phyloP scores from a whole-genome alignment of 23 red algal genomes.

The Agarophyton chilense region DNA sequence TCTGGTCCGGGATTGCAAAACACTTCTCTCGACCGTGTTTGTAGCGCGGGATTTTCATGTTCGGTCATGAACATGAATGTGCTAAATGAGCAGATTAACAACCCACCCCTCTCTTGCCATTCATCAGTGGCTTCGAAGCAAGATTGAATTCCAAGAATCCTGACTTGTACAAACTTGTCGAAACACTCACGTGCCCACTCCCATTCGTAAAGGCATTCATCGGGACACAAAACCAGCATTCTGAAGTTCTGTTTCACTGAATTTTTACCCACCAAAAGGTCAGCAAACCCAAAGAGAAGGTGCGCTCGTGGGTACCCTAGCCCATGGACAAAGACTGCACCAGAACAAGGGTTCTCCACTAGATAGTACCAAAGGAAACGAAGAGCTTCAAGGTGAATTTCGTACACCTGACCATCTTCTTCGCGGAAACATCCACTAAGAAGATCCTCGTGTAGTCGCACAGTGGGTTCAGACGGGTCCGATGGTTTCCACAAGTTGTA shows the following conservation, averaged over 20 bases:
- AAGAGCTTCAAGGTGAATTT: conserved; percentile 42
- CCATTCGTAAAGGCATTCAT: conserved; percentile 16
- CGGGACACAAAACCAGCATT: neutral
- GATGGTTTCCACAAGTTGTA: conserved; percentile 16
- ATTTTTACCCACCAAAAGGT: neutral
- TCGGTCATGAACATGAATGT: conserved; percentile 14
- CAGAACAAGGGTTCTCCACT: conserved; percentile 49
- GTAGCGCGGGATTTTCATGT: neutral
- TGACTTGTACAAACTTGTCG: neutral
- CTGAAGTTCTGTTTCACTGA: neutral
- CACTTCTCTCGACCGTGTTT: neutral
- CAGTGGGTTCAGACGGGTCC: neutral
- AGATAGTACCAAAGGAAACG: conserved; percentile 57
- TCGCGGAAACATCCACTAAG: neutral
- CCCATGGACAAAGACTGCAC: conserved; percentile 52
- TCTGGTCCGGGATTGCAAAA: conserved; percentile 48
- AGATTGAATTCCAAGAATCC: neutral
- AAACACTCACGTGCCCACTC: neutral
- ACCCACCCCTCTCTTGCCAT: neutral
- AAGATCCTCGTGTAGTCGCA: neutral
- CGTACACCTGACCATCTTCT: neutral
- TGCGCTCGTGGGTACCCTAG: conserved; percentile 46
- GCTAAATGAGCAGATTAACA: neutral
- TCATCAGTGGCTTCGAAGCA: neutral
- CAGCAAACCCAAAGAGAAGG: conserved; percentile 39